Evolutionary conservation across 2,329 filamentous ascomycete genomes (phyloP), one percentile per base, ranked within the genome.

Genomic region (Stagonosporopsis cucurbitacearum): DNA sequence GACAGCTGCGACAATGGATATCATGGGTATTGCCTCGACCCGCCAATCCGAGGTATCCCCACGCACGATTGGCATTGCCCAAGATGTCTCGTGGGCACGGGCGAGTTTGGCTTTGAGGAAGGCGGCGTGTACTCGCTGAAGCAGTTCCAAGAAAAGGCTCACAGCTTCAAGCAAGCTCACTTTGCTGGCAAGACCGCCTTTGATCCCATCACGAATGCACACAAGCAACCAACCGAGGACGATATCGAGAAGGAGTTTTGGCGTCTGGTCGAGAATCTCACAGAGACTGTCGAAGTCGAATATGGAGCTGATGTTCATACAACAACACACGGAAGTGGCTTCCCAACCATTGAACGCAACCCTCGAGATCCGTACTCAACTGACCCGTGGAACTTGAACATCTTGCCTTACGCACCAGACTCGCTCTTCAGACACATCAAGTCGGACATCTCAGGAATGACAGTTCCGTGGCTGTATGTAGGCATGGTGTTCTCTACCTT

Each of bases 401-500:
- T 96, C 42, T 83, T 98, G 57, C 95, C 95, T 0, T 86, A 98
- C 48, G 88, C 96, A 63, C 87, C 89, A 1, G 94, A 98, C 48
- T 97, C 93, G 43, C 81, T 99, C 1, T 99, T 99, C 80, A 86
- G 94, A 44, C 91, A 99, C 67, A 98, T 99, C 81, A 98, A 98
- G 75, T 92, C 94, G 0, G 95, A 99, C 71, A 96, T 99, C 49
- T 98, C 95, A 2, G 95, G 95, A 33, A 99, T 99, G 95, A 99
- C 95, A 0, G 94, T 99, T 7, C 95, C 95, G 0, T 99, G 95
- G 95, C 87, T 99, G 3, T 99, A 99, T 71, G 95, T 99, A 4
- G 95, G 95, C 59, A 99, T 99, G 95, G 96, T 96, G 35, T 99
- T 99, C 74, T 99, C 95, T 0, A 98, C 95, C 0, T 99, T 99